Base-by-base conservation (phyloP, 1,139 yeast genomes). In the Pichia norvegensis region DNA sequence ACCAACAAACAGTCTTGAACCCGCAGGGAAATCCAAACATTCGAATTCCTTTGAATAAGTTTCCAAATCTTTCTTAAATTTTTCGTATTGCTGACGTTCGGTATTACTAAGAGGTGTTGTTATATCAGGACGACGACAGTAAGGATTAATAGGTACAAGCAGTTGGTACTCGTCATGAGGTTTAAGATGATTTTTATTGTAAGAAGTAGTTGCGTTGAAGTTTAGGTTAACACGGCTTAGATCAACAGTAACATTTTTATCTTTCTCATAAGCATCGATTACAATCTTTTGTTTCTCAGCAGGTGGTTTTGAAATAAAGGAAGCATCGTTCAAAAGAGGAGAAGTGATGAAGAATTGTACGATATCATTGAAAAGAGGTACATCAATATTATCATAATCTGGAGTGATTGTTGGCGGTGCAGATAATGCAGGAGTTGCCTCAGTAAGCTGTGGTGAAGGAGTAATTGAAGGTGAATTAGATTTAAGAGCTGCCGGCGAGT, bases 1-100 rank as follows among this genome's bases (percentile, higher is more conserved):
- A 42, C 95, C 95, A 48, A 86, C 76, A 60, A 87, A 88, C 41
- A 88, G 66, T 59, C 96, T 73, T 54, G 95, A 85, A 38, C 83
- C 85, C 43, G 79, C 76, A 1, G 92, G 94, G 55, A 81, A 83
- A 43, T 76, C 76, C 46, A 79, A 85, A 78, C 86, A 79, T 51
- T 72, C 73, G 59, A 80, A 73, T 52, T 71, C 64, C 52, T 70
- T 65, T 42, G 74, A 58, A 47, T 75, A 73, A 25, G 61, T 66
- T 23, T 65, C 55, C 55, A 82, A 87, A 20, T 67, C 64, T 31
- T 65, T 60, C 20, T 74, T 62, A 55, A 78, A 83, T 7, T 64
- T 62, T n/a, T 71, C 69, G 56, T 74, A 86, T 10, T 70, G 69
- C 4, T 60, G 63, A 36, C 70, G 67, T 60, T 86, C 95, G 40